These are phyloP conservation scores for Pseudonitzschia multistriata DNA, from an alignment of 108 stramenopile genomes.

Conservation along the genomic window DNA sequence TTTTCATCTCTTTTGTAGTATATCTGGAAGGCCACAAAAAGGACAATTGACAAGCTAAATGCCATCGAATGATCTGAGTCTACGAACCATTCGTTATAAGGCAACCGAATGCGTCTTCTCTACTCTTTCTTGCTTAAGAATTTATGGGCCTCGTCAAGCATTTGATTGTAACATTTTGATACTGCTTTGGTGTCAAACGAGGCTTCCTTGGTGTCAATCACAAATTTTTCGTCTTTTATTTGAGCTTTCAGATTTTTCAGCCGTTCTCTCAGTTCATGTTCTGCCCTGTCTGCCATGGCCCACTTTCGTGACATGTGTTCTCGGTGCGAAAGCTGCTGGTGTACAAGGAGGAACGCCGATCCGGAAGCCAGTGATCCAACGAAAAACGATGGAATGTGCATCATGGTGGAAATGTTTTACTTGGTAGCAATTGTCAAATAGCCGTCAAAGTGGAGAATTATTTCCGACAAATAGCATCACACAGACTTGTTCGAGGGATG, in stretches of 20 bases:
- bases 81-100: too few relatives aligned
- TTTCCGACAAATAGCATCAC: too few relatives aligned
- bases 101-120: not conserved
- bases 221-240: not conserved
- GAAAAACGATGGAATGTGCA: conserved; percentile 61
- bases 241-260: conserved; percentile 7
- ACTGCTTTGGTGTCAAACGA: not conserved
- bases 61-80: too few relatives aligned
- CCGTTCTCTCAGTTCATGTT: not conserved
- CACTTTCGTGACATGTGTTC: conserved; percentile 55
- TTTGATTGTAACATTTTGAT: conserved; percentile 2
- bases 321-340: conserved; percentile 64
- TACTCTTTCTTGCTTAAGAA: conserved; percentile 8
- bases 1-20: too few relatives aligned
- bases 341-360: conserved; percentile 50
- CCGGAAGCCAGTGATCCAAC: conserved; percentile 61
- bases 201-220: not conserved
- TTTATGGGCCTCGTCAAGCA: not conserved
- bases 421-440: too few relatives aligned
- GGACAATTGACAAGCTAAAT: too few relatives aligned
- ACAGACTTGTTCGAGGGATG: too few relatives aligned
- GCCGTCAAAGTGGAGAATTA: too few relatives aligned
- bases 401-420: not conserved
- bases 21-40: too few relatives aligned
- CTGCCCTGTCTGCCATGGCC: conserved; percentile 38